A percentile compares a stretch with the other conserved stretches of the same genome.
Conservation (phyloP, 225 moss, liverwort and hornwort species). For the Climacium dendroides region DNA sequence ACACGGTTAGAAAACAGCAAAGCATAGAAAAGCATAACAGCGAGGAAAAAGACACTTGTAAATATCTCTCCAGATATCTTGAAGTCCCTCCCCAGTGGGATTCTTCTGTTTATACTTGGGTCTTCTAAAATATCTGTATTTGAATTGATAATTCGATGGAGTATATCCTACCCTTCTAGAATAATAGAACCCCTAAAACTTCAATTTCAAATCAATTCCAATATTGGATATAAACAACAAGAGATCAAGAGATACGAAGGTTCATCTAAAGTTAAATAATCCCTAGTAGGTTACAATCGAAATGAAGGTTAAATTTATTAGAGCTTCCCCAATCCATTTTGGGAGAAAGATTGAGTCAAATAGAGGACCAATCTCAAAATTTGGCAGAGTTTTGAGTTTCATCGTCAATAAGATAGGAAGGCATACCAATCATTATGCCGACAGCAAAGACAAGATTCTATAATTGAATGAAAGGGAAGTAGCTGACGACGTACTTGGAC, state of each 20-base stretch:
- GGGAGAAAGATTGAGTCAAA: neutral
- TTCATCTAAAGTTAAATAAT: neutral
- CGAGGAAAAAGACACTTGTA: neutral
- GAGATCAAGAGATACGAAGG: neutral
- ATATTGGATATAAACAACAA: neutral
- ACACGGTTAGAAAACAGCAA: neutral
- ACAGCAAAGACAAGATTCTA: neutral
- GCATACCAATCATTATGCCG: neutral
- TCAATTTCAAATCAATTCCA: neutral
- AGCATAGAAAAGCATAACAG: neutral
- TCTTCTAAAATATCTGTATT: neutral
- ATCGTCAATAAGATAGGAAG: neutral
- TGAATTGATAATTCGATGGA: neutral
- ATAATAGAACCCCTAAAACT: neutral
- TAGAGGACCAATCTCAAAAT: neutral
- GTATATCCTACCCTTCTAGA: neutral
- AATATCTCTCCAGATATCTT: neutral
- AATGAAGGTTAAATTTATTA: neutral
- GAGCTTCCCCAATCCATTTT: neutral
- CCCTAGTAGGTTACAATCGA: neutral
- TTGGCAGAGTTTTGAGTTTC: neutral
- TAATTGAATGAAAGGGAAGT: neutral
- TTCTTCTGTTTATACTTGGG: neutral
- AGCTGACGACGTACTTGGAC: slow-evolving; percentile 31
- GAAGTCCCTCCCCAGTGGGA: neutral